These are phyloP conservation scores for Coccomyxa sp. DNA, from an alignment of 139 green algal genomes.

Conservation along the genomic window DNA sequence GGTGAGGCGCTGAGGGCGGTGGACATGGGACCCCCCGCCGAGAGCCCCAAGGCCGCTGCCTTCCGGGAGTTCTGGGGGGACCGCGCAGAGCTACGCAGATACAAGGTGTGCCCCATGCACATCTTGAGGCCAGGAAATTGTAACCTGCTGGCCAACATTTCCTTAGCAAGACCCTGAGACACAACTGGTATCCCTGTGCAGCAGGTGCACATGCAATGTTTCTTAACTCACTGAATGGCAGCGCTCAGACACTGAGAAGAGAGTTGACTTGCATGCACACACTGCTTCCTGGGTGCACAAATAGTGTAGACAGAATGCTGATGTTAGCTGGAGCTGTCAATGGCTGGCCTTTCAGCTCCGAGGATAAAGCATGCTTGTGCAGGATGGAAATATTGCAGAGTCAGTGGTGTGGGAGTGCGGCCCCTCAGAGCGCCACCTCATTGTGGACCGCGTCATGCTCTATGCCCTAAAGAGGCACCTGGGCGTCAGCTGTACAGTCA, in stretches of 20 bases:
- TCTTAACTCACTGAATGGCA: neutral
- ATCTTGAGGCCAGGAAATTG: neutral
- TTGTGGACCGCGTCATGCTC: constrained; percentile 46
- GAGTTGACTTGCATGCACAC: neutral
- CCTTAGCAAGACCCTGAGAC: too few relatives aligned
- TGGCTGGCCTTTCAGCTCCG: neutral
- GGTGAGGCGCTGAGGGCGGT: constrained; percentile 39
- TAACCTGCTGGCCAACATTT: neutral
- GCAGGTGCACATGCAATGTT: neutral
- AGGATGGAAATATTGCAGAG: constrained; percentile 75
- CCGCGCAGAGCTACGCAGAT: constrained; percentile 64
- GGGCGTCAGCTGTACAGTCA: constrained; percentile 29
- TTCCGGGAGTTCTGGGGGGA: constrained; percentile 79
- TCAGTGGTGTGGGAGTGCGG: constrained; percentile 64
- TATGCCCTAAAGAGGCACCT: constrained; percentile 48
- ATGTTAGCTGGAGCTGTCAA: neutral
- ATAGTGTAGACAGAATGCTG: neutral
- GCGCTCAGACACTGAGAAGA: neutral
- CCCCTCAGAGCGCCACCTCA: constrained; percentile 40
- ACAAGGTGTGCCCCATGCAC: constrained; percentile 9
- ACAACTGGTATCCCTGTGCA: neutral
- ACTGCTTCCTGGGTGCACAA: neutral
- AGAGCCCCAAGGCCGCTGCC: constrained; percentile 42
- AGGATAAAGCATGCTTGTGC: neutral
- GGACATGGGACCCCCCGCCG: constrained; percentile 63